Conservation (phyloP, 1,139 yeast genomes). For the Debaryomycetaceae sp. region DNA sequence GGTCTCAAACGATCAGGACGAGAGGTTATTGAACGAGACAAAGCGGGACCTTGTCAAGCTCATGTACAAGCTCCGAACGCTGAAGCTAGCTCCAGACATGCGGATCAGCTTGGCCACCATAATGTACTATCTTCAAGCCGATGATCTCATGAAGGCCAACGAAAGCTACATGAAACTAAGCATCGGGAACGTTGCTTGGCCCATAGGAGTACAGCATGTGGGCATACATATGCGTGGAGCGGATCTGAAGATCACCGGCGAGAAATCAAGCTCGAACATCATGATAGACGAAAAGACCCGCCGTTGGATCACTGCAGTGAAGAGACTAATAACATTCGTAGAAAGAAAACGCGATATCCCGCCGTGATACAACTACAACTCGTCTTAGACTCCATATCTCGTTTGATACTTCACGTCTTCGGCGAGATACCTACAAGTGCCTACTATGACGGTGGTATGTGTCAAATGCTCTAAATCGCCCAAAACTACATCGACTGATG, state of each 20-base stretch:
- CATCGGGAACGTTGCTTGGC: slow-evolving; percentile 91
- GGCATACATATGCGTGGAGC: slow-evolving; percentile 78
- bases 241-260: slow-evolving; percentile 34
- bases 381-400: not conserved
- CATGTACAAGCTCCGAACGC: slow-evolving; percentile 53
- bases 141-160: slow-evolving; percentile 54
- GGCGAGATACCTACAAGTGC: no score
- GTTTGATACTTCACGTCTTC: no score
- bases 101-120: slow-evolving; percentile 60
- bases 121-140: slow-evolving; percentile 54
- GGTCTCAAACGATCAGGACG: slow-evolving; percentile 4
- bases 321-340: slow-evolving; percentile 60
- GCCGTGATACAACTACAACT: not conserved
- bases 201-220: slow-evolving; percentile 77
- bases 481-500: no score
- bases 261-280: slow-evolving; percentile 57
- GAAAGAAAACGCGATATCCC: slow-evolving; percentile 22
- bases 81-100: slow-evolving; percentile 39
- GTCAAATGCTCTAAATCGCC: no score
- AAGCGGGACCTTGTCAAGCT: slow-evolving; percentile 59
- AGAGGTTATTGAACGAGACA: slow-evolving; percentile 45
- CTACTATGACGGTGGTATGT: no score
- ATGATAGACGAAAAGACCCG: slow-evolving; percentile 77
- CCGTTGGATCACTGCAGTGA: slow-evolving; percentile 72
- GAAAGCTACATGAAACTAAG: slow-evolving; percentile 74